Percentiles rank a stretch among this genome's conserved stretches.
Evolutionary conservation across 495 filamentous ascomycete species (phyloP).

Genomic region (Xylaria cubensis): DNA sequence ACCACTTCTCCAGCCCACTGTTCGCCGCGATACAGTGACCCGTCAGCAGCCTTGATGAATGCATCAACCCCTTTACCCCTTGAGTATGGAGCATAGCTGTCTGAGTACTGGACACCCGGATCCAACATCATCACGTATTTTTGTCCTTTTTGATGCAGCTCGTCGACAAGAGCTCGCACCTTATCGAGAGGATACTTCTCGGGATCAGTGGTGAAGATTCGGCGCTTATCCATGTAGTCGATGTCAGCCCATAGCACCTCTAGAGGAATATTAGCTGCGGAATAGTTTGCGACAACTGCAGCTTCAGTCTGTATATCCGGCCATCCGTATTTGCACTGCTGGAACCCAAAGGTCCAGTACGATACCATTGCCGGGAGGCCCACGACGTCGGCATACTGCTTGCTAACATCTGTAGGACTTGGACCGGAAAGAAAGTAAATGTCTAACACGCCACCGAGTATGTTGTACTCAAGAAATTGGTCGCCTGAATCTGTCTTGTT

Average conservation of each 20-base stretch:
- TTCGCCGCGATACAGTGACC: slow-evolving; percentile 71
- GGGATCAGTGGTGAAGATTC: slow-evolving; percentile 75
- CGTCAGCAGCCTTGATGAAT: slow-evolving; percentile 69
- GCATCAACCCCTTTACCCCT: slow-evolving; percentile 63
- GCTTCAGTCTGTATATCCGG: slow-evolving; percentile 72
- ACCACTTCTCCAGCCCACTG: slow-evolving; percentile 87
- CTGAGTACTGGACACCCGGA: slow-evolving; percentile 69
- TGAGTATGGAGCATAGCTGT: slow-evolving; percentile 68
- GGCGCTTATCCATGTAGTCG: slow-evolving; percentile 67
- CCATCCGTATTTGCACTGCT: slow-evolving; percentile 85
- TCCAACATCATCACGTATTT: slow-evolving; percentile 89
- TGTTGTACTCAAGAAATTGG: slow-evolving; percentile 85
- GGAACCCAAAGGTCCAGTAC: slow-evolving; percentile 87
- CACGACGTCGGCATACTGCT: slow-evolving; percentile 75
- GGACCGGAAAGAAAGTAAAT: slow-evolving; percentile 84
- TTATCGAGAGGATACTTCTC: slow-evolving; percentile 72
- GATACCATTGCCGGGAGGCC: slow-evolving; percentile 78
- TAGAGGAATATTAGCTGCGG: slow-evolving; percentile 69
- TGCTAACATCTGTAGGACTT: slow-evolving; percentile 70
- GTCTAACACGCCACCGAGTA: slow-evolving; percentile 78
- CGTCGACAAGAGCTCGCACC: slow-evolving; percentile 68
- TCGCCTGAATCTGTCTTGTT: slow-evolving; percentile 64
- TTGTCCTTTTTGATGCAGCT: slow-evolving; percentile 74
- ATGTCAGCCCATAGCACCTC: slow-evolving; percentile 86
- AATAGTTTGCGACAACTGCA: slow-evolving; percentile 75